Percentiles rank a stretch among this genome's conserved stretches.
phyloP scores from a whole-genome alignment of 768 basidiomycete genomes.

The Xanthoconium purpureum region DNA sequence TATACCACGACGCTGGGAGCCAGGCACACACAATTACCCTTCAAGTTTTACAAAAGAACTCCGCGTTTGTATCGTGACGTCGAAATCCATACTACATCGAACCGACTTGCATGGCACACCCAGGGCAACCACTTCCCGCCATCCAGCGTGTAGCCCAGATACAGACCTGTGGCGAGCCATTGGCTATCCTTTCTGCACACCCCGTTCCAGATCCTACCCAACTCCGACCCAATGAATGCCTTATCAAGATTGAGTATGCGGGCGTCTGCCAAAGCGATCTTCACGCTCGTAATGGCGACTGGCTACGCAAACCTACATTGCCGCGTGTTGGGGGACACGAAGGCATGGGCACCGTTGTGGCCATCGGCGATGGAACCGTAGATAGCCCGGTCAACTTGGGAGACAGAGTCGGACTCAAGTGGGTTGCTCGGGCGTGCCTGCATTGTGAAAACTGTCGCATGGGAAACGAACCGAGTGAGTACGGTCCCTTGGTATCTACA shows the following conservation, averaged over 20 bases:
- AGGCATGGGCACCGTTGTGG: constrained; percentile 45
- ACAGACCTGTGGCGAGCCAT: constrained; percentile 11
- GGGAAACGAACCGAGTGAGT: constrained; percentile 35
- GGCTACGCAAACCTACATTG: constrained; percentile 28
- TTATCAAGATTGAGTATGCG: constrained; percentile 41
- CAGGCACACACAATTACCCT: too few relatives aligned
- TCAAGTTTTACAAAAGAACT: too few relatives aligned
- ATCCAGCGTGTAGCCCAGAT: constrained; percentile 29
- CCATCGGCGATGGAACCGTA: constrained; percentile 37
- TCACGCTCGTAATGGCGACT: constrained; percentile 41
- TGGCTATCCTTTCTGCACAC: constrained; percentile 11
- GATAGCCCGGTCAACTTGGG: constrained; percentile 35
- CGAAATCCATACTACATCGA: too few relatives aligned
- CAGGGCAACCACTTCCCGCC: constrained; percentile 8
- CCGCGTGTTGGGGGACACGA: constrained; percentile 43
- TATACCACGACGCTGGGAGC: too few relatives aligned
- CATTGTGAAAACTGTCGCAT: constrained; percentile 39
- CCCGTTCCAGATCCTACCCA: constrained; percentile 15
- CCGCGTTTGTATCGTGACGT: too few relatives aligned
- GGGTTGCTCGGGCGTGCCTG: constrained; percentile 39
- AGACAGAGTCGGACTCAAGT: constrained; percentile 44
- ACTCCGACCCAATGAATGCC: constrained; percentile 27
- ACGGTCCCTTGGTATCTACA: background rate
- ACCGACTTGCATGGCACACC: background rate
- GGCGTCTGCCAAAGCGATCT: constrained; percentile 45